Base-by-base conservation (phyloP, 2,329 filamentous ascomycete species). In the Ophiocordyceps australis region DNA sequence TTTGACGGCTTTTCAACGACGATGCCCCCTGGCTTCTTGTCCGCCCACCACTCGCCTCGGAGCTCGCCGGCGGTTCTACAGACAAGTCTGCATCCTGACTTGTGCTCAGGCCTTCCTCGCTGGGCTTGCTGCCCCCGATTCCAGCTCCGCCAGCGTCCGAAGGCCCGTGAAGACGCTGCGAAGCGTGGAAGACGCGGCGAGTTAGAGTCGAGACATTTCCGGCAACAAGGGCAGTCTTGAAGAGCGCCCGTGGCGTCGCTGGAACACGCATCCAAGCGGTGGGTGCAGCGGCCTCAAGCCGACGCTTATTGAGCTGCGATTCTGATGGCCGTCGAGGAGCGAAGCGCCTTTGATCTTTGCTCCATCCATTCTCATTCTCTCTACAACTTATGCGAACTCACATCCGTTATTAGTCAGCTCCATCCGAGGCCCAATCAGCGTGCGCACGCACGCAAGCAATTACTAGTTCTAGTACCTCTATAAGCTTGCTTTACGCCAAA, bases 221-320 rank as follows among this genome's bases (percentile, higher is more conserved):
- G 25, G 37, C 31, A 30, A 33, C 35, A 28, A 41, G 25, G 25
- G 30, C 29, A 30, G 38, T 34, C 24, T 38, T 34, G 27, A 39
- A 33, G 27, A 46, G 33, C 39, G 42, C 40, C 29, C 39, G 41
- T 33, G 37, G 33, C 34, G 41, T 40, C 37, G 33, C 35, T 37
- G 33, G 34, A 35, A 38, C 40, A 36, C 38, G 37, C 45, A 48
- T 48, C 33, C 45, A 40, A 33, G 30, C 41, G 39, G 31, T 31
- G 26, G 20, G 22, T 14, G 41, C 34, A 27, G 33, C 34, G 25
- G 35, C 26, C 30, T 26, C 32, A 28, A 28, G 24, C 24, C 32
- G 28, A 31, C 27, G 24, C 20, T 22, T 6, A 22, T 7, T 11
- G 11, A 22, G 20, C 20, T 22, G 6, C 20, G n/a, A n/a, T n/a